Evolutionary conservation across 345 rosid species (phyloP).

Genomic region (Bruguiera sexangula): DNA sequence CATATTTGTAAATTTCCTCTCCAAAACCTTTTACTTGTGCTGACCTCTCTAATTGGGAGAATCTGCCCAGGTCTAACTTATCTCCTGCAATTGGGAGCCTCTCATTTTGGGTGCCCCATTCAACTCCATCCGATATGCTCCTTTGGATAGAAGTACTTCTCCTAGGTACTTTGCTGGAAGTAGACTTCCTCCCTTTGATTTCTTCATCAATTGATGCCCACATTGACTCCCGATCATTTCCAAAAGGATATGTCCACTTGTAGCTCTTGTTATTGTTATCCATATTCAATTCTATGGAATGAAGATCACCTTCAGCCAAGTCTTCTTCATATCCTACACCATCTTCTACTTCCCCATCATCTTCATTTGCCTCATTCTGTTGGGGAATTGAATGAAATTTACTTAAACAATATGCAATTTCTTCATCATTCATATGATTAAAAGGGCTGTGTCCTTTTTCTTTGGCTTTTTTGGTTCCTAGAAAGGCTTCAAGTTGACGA

Average conservation of each 20-base stretch:
- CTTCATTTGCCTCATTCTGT: slow-evolving; percentile 43
- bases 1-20: slow-evolving; percentile 66
- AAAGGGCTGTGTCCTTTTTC: slow-evolving; percentile 50
- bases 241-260: slow-evolving; percentile 53
- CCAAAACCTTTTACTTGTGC: slow-evolving; percentile 38
- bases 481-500: slow-evolving; percentile 77
- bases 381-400: slow-evolving; percentile 40
- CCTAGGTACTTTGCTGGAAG: slow-evolving; percentile 49
- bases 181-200: slow-evolving; percentile 57
- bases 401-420: slow-evolving; percentile 49
- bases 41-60: slow-evolving; percentile 42
- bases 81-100: slow-evolving; percentile 43
- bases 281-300: slow-evolving; percentile 75
- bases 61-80: slow-evolving; percentile 59
- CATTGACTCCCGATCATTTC: slow-evolving; percentile 34
- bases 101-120: slow-evolving; percentile 58
- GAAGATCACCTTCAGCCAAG: slow-evolving; percentile 81
- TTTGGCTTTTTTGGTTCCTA: slow-evolving; percentile 59
- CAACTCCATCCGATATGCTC: slow-evolving; percentile 85
- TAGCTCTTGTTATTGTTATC: slow-evolving; percentile 56
- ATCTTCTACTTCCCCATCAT: slow-evolving; percentile 67
- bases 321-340: slow-evolving; percentile 49
- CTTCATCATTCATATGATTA: slow-evolving; percentile 43
- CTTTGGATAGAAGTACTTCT: slow-evolving; percentile 64
- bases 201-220: slow-evolving; percentile 37